A percentile compares a stretch with the other conserved stretches of the same genome.
phyloP scores from a whole-genome alignment of 2,329 filamentous ascomycete genomes.

The Aspergillus caelatus region DNA sequence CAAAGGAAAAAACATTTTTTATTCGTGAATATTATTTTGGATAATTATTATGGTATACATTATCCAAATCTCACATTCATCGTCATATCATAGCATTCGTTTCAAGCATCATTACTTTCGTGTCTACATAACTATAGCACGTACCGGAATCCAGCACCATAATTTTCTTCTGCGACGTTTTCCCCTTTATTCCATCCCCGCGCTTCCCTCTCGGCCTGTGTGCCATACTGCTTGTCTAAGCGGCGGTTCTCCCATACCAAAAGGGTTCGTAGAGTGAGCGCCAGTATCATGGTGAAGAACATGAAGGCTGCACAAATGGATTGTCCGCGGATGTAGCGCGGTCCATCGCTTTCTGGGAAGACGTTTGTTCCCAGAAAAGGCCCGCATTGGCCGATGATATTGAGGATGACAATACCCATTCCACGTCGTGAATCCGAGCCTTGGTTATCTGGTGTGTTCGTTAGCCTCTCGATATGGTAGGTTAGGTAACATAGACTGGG shows the following conservation, averaged over 20 bases:
- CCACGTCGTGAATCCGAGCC: constrained; percentile 69
- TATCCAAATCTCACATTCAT: not conserved
- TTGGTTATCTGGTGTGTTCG: constrained; percentile 61
- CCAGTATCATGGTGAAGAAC: constrained; percentile 60
- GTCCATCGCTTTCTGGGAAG: constrained; percentile 57
- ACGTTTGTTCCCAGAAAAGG: constrained; percentile 66
- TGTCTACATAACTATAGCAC: constrained; percentile 29
- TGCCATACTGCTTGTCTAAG: constrained; percentile 55
- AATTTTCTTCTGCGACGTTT: constrained; percentile 42
- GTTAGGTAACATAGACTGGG: not conserved
- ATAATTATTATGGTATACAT: not conserved
- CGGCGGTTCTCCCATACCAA: constrained; percentile 64
- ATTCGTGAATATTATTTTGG: not conserved
- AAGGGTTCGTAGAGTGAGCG: constrained; percentile 56
- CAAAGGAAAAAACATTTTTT: not conserved
- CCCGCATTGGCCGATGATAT: constrained; percentile 76
- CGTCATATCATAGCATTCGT: not conserved
- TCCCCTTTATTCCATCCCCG: constrained; percentile 17
- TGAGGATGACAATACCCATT: constrained; percentile 66
- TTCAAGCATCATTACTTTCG: not conserved
- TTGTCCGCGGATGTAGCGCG: constrained; percentile 58
- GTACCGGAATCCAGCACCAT: constrained; percentile 42
- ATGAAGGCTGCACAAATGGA: constrained; percentile 65
- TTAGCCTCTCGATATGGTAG: not conserved
- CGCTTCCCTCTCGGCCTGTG: constrained; percentile 20